phyloP scores from a whole-genome alignment of 768 basidiomycete species.

The Lactarius psammicola region DNA sequence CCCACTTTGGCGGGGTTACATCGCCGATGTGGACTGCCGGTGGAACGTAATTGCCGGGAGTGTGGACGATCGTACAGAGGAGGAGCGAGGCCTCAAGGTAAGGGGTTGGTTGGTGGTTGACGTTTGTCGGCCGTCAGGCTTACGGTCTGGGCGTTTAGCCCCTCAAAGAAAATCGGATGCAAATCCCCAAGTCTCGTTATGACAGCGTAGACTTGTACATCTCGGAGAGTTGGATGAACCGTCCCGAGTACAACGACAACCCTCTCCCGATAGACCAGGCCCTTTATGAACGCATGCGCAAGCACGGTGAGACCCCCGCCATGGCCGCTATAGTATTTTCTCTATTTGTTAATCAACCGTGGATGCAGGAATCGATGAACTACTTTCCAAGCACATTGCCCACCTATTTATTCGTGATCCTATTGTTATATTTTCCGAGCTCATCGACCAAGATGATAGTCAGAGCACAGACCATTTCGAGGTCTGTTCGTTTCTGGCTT shows the following conservation, averaged over 20 bases:
- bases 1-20: conserved; percentile 90
- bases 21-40: conserved; percentile 95
- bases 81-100: conserved; percentile 89
- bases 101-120: conserved; percentile 17
- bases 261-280: conserved; percentile 71
- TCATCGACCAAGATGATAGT: conserved; percentile 86
- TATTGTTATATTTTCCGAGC: conserved; percentile 91
- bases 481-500: conserved; percentile 42
- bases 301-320: conserved; percentile 61
- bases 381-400: conserved; percentile 87
- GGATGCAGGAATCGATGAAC: conserved; percentile 71
- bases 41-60: conserved; percentile 99
- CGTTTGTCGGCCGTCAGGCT: conserved; percentile 19
- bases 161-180: conserved; percentile 65
- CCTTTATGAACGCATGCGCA: conserved; percentile 68
- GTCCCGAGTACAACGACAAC: conserved; percentile 93
- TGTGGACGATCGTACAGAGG: conserved; percentile 94
- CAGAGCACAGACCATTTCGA: conserved; percentile 94
- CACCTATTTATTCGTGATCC: conserved; percentile 99
- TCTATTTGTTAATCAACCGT: background rate
- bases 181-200: conserved; percentile 95
- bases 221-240: conserved; percentile 80
- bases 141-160: conserved; percentile 49
- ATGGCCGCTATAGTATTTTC: background rate
- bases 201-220: conserved; percentile 95